A percentile compares a stretch with the other conserved stretches of the same genome.
Evolutionary conservation across 1,139 yeast species (phyloP).

Genomic region (Suhomyces guaymorum): DNA sequence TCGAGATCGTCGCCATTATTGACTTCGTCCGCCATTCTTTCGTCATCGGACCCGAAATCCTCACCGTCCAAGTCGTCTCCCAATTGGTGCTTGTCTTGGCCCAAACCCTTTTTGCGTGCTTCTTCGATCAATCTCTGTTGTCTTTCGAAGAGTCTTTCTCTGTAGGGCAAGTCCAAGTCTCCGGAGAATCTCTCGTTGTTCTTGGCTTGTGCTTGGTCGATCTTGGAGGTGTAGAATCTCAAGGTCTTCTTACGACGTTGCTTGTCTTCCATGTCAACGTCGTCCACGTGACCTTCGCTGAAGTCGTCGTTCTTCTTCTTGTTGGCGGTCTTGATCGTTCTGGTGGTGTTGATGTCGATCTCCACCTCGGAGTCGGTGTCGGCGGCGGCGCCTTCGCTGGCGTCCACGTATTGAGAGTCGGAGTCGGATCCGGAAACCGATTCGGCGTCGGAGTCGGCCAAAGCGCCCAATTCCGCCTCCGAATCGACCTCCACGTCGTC

Average conservation of each 20-base stretch:
- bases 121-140: constrained; percentile 84
- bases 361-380: too few species aligned
- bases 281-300: constrained; percentile 67
- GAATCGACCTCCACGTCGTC: constrained; percentile 2
- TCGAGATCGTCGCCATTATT: constrained; percentile 45
- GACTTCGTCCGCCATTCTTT: constrained; percentile 37
- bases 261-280: constrained; percentile 83
- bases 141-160: constrained; percentile 84
- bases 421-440: constrained; percentile 21
- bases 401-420: constrained; percentile 15
- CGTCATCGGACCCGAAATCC: constrained; percentile 52
- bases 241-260: constrained; percentile 77
- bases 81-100: constrained; percentile 44
- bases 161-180: constrained; percentile 90
- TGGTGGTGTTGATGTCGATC: constrained; percentile 44
- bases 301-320: constrained; percentile 50
- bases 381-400: too few species aligned
- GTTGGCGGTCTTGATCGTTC: constrained; percentile 49
- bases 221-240: constrained; percentile 94
- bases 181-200: constrained; percentile 66
- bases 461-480: constrained; percentile 20
- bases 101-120: constrained; percentile 80
- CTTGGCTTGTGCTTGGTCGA: constrained; percentile 75
- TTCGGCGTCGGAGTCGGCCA: constrained; percentile 20
- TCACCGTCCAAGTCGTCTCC: constrained; percentile 55